Evolutionary conservation across 2,329 filamentous ascomycete genomes (phyloP), one percentile per base, ranked within the genome.

Genomic region (Fusarium proliferatum): DNA sequence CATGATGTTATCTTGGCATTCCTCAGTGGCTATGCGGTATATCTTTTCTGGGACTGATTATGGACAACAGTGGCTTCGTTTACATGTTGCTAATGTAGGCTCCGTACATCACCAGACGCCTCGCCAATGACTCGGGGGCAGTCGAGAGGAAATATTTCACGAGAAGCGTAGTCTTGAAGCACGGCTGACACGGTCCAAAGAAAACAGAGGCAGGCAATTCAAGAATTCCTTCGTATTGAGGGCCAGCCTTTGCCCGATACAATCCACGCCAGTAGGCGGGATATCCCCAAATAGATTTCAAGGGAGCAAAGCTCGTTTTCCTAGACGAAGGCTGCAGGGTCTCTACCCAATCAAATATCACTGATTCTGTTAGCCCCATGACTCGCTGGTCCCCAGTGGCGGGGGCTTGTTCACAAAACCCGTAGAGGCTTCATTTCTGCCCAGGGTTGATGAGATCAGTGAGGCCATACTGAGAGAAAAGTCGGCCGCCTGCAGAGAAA

Each of bases 291-390:
- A 78, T 77, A 78, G 71, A 74, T 76, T 70, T 67, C 59, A 68
- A 71, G 73, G 74, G 70, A 77, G 72, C 59, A 78, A 78, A 77
- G 74, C 76, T 77, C 74, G 74, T 78, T 78, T 74, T 74, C 64
- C 66, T 77, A 77, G 70, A 77, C 76, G 76, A 77, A 69, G 51
- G 59, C 56, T 77, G 76, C 76, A 77, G 76, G 58, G 52, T 42
- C 61, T 57, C 51, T 41, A 53, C 49, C 76, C 76, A 78, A 78
- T 78, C 74, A 78, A 64, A 65, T 33, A 64, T 30, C 66, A 69
- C 41, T 57, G 42, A 49, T 73, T 62, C 74, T 65, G 58, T 58
- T 62, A 66, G 72, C 71, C 76, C 74, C 76, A 77, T 77, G 76
- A 78, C 76, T 77, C 76, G 76, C 76, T 77, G 63, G 73, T 63